Percentiles rank a stretch among this genome's conserved stretches.
These are phyloP conservation scores for Pyricularia sp. DNA, from an alignment of 2,329 filamentous ascomycete genomes.

Conservation along the genomic window DNA sequence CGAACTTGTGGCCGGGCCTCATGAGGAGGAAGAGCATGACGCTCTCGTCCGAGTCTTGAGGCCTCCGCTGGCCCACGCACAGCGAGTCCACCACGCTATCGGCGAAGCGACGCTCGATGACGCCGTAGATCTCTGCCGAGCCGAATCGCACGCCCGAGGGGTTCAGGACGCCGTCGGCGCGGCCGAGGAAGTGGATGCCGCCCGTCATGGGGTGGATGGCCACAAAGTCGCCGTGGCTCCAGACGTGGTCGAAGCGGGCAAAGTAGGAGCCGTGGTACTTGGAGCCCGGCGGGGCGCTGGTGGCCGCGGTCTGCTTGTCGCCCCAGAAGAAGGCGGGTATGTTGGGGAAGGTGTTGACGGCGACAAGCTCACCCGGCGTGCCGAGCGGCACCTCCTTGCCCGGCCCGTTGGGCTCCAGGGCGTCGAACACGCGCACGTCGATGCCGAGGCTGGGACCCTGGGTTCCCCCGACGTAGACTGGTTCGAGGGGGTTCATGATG, in stretches of 20 bases:
- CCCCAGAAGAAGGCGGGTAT: constrained; percentile 57
- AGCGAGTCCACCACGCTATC: constrained; percentile 56
- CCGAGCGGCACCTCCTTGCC: constrained; percentile 39
- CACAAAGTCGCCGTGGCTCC: constrained; percentile 77
- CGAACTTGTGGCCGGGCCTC: constrained; percentile 42
- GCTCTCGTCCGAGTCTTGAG: constrained; percentile 37
- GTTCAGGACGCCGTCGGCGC: constrained; percentile 69
- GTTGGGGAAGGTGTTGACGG: constrained; percentile 59
- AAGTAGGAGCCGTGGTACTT: constrained; percentile 51
- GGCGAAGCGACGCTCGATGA: constrained; percentile 54
- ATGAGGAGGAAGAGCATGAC: constrained; percentile 44
- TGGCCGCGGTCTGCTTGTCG: constrained; percentile 22
- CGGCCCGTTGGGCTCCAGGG: constrained; percentile 31
- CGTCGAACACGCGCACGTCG: constrained; percentile 47
- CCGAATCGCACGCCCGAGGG: constrained; percentile 70
- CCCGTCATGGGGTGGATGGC: constrained; percentile 54
- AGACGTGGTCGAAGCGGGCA: constrained; percentile 50
- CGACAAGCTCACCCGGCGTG: constrained; percentile 62
- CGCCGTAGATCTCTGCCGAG: constrained; percentile 65
- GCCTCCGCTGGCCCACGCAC: constrained; percentile 64
- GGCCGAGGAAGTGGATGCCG: constrained; percentile 54
- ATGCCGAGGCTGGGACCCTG: constrained; percentile 37
- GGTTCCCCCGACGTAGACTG: constrained; percentile 46
- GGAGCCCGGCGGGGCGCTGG: constrained; percentile 28
- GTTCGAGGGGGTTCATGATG: constrained; percentile 53